Conservation (phyloP, 225 moss, liverwort and hornwort genomes). For the Sphagnum contortum region DNA sequence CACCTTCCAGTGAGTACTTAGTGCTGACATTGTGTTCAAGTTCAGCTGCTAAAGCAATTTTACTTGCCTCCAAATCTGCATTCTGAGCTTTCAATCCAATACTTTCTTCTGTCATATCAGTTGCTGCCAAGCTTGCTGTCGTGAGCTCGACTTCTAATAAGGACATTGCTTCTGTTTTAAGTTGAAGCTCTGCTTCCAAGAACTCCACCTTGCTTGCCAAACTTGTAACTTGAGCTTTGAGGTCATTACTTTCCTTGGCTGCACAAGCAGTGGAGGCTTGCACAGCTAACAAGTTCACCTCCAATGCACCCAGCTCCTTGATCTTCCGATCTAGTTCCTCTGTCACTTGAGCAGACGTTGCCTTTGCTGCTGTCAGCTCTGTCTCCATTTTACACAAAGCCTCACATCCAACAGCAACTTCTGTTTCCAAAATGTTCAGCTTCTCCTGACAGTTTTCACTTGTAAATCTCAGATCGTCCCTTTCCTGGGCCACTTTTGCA, state of each 20-base stretch:
- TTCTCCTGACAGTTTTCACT: no score
- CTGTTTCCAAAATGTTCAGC: background rate
- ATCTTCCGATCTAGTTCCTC: no score
- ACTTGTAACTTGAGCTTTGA: background rate
- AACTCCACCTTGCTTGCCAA: background rate
- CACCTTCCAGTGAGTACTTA: constrained; percentile 2
- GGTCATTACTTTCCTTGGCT: constrained; percentile 14
- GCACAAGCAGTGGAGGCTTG: constrained; percentile 4
- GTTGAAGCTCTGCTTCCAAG: background rate
- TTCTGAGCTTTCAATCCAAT: constrained; percentile 1
- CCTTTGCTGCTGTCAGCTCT: no score
- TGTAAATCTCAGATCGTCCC: no score
- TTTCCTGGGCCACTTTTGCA: no score
- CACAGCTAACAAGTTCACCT: no score
- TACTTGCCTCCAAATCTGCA: no score
- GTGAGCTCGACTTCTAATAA: constrained; percentile 1
- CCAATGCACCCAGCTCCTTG: no score
- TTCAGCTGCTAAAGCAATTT: background rate
- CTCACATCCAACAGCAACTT: background rate
- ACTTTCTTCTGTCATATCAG: constrained; percentile 6
- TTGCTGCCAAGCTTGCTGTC: constrained; percentile 5
- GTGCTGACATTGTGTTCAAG: background rate
- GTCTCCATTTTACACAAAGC: no score
- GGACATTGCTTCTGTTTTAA: constrained; percentile 11
- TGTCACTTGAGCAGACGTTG: no score